Evolutionary conservation across 768 basidiomycete species (phyloP).

Genomic region (Termitomyces sp.): DNA sequence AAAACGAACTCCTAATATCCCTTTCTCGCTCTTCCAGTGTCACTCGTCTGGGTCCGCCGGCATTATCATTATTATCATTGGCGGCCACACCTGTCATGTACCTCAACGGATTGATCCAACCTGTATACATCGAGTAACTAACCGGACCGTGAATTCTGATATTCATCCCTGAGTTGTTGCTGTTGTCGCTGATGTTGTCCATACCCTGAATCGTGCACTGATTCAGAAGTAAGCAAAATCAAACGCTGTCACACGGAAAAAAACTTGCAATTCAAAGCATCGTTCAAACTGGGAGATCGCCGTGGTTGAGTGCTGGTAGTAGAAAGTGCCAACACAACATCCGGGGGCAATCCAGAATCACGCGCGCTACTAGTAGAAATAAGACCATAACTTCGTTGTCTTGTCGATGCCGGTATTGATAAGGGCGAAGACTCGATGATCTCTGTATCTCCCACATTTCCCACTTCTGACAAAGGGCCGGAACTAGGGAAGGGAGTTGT

Average conservation of each 20-base stretch:
- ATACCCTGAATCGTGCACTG: slow-evolving; percentile 31
- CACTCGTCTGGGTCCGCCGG: slow-evolving; percentile 33
- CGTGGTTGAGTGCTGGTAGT: slow-evolving; percentile 50
- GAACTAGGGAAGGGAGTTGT: slow-evolving; percentile 22
- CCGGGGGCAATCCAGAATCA: slow-evolving; percentile 14
- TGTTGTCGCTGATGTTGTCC: slow-evolving; percentile 19
- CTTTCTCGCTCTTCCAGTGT: slow-evolving; percentile 35
- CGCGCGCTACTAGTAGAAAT: slow-evolving; percentile 19
- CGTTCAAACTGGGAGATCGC: slow-evolving; percentile 77
- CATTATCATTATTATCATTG: slow-evolving; percentile 27
- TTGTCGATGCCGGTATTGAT: slow-evolving; percentile 20
- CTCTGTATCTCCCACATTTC: slow-evolving; percentile 30
- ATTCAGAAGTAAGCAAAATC: slow-evolving; percentile 2
- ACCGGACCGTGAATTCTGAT: slow-evolving; percentile 32
- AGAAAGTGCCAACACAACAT: slow-evolving; percentile 33
- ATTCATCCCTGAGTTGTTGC: slow-evolving; percentile 36
- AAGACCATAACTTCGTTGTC: slow-evolving; percentile 27
- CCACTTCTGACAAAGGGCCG: slow-evolving; percentile 11
- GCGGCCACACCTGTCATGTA: slow-evolving; percentile 13
- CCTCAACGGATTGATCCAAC: not conserved
- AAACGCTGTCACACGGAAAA: slow-evolving; percentile 3
- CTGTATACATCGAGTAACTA: slow-evolving; percentile 14
- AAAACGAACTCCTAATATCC: slow-evolving; percentile 20
- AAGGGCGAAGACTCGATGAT: slow-evolving; percentile 24
- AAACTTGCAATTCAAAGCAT: slow-evolving; percentile 43